phyloP scores from a whole-genome alignment of 192 early-diverging fungal species.

The Gamsiella multidivaricata region DNA sequence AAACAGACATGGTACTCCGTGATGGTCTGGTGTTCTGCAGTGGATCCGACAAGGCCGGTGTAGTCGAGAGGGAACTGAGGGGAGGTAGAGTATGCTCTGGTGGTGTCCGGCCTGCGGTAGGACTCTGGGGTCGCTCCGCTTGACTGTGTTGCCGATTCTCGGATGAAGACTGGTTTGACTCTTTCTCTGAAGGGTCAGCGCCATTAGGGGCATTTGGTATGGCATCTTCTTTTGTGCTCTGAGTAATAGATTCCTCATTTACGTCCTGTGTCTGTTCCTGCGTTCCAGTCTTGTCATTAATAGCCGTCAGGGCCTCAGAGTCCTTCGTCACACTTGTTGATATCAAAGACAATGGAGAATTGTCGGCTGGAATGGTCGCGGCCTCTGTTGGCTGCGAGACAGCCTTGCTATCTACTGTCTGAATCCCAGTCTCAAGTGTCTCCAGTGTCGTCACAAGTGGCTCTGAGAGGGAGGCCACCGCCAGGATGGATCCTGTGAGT shows the following conservation, averaged over 20 bases:
- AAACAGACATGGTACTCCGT: conserved; percentile 48
- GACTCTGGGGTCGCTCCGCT: no score
- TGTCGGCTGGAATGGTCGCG: neutral
- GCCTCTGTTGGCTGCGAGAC: neutral
- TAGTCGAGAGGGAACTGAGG: neutral
- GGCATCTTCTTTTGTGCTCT: no score
- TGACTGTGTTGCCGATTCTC: no score
- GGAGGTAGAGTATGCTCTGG: conserved; percentile 6
- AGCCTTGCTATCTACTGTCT: neutral
- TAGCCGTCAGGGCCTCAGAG: no score
- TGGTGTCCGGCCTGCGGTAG: neutral
- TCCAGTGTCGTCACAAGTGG: conserved; percentile 28
- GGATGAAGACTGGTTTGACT: no score
- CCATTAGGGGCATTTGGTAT: no score
- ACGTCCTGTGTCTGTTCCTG: no score
- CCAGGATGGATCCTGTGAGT: conserved; percentile 27
- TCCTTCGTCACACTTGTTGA: no score
- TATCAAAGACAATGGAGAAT: neutral
- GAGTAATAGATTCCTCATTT: no score
- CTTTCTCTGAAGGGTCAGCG: no score
- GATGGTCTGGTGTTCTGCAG: conserved; percentile 13
- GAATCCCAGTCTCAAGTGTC: conserved; percentile 6
- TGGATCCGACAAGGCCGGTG: neutral
- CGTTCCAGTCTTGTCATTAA: no score
- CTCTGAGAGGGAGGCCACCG: conserved; percentile 37